These are phyloP conservation scores for Moesziomyces sp. DNA, from an alignment of 1,284 basidiomycete species.

Conservation along the genomic window DNA sequence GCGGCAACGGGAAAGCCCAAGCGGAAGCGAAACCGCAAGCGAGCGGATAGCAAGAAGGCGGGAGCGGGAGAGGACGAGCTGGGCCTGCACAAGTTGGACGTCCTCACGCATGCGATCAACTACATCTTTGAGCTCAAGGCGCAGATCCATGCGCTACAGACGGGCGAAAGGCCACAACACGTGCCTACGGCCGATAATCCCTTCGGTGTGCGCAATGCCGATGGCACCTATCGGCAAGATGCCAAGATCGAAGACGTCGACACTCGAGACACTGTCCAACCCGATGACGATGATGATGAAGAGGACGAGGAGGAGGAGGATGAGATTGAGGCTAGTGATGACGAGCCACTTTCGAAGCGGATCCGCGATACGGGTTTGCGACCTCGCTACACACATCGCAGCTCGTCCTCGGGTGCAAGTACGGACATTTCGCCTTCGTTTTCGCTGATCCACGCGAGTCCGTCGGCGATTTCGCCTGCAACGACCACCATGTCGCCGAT, in stretches of 20 bases:
- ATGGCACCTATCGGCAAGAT: slow-evolving; percentile 28
- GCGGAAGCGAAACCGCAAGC: slow-evolving; percentile 54
- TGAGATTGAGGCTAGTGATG: slow-evolving; percentile 26
- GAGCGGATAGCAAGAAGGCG: slow-evolving; percentile 36
- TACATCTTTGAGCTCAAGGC: slow-evolving; percentile 62
- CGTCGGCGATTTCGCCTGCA: slow-evolving; percentile 22
- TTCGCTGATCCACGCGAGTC: slow-evolving; percentile 17
- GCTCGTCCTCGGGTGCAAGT: slow-evolving; percentile 19
- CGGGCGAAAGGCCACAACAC: slow-evolving; percentile 21
- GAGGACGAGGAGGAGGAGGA: slow-evolving; percentile 6
- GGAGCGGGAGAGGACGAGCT: slow-evolving; percentile 56
- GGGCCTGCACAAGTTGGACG: slow-evolving; percentile 61
- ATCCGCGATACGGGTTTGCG: slow-evolving; percentile 3
- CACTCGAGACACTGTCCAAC: neutral
- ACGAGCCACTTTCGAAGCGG: slow-evolving; percentile 31
- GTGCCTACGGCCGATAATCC: slow-evolving; percentile 48
- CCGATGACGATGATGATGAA: neutral
- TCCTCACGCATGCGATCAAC: slow-evolving; percentile 62
- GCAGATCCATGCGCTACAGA: slow-evolving; percentile 53
- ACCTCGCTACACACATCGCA: too few relatives aligned
- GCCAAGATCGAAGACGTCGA: slow-evolving; percentile 34
- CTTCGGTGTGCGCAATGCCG: slow-evolving; percentile 28
- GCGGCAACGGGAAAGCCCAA: slow-evolving; percentile 55
- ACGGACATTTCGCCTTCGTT: slow-evolving; percentile 32
- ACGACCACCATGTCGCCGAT: slow-evolving; percentile 51